These are phyloP conservation scores for Fusarium floridanum DNA, from an alignment of 2,329 filamentous ascomycete species.

Conservation along the genomic window DNA sequence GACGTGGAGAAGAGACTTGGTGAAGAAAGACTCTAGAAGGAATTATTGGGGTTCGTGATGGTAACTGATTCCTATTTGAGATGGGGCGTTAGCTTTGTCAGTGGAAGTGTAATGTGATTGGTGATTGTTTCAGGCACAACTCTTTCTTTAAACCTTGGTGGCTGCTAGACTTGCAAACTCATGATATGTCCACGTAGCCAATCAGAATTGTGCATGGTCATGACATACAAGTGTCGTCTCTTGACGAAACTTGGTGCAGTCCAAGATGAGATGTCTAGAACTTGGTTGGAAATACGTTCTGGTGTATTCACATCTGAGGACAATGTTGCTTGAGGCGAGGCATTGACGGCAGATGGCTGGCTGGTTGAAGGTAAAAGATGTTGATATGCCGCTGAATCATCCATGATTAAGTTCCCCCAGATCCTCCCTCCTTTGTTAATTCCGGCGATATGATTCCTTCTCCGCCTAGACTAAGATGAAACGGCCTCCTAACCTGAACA, in stretches of 20 bases:
- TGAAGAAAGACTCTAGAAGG: neutral
- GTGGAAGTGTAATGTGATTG: neutral
- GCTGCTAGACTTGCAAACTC: neutral
- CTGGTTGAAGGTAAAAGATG: neutral
- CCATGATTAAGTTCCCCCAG: neutral
- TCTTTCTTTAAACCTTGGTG: neutral
- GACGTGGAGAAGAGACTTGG: neutral
- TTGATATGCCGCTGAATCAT: neutral
- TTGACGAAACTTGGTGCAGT: neutral
- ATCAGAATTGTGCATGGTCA: neutral
- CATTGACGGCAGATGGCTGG: neutral
- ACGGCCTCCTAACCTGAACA: neutral
- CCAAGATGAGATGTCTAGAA: neutral
- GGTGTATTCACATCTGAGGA: neutral
- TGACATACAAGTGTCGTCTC: neutral
- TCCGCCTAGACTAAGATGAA: neutral
- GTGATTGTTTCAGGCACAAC: neutral
- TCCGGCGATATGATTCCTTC: conserved; percentile 1
- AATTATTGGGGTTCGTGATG: neutral
- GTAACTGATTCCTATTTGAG: neutral
- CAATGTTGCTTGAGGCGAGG: neutral
- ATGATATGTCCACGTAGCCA: neutral
- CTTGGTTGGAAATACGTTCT: neutral
- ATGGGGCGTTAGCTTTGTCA: neutral
- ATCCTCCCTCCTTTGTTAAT: neutral